Percentiles rank a stretch among this genome's conserved stretches.
Evolutionary conservation across 2,329 filamentous ascomycete genomes (phyloP).

Genomic region (Diplodia sapinea): DNA sequence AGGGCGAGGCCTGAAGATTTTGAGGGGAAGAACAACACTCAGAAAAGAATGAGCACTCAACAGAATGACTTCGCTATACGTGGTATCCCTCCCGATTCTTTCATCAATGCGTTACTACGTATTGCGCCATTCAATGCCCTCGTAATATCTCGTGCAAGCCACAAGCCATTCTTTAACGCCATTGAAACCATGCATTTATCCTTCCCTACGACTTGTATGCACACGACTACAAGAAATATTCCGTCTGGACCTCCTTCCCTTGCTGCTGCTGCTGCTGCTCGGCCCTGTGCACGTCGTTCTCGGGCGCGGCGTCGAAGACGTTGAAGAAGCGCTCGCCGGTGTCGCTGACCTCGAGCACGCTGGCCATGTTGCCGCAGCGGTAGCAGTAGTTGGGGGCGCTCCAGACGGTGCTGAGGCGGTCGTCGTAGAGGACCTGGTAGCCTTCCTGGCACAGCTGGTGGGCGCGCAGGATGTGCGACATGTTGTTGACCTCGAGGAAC

Average conservation of each 20-base stretch:
- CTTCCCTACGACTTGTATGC: neutral
- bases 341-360: constrained; percentile 94
- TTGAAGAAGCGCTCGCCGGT: constrained; percentile 95
- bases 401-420: constrained; percentile 94
- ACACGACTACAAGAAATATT: constrained; percentile 67
- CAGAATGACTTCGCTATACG: neutral
- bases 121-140: constrained; percentile 24
- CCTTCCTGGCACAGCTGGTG: constrained; percentile 98
- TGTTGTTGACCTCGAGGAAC: constrained; percentile 94
- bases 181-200: neutral
- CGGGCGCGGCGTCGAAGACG: constrained; percentile 94
- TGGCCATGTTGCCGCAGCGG: constrained; percentile 94
- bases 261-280: constrained; percentile 77
- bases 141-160: constrained; percentile 29
- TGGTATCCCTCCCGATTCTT: neutral
- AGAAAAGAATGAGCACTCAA: neutral
- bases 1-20: neutral
- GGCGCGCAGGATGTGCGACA: constrained; percentile 97
- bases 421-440: constrained; percentile 95
- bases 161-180: constrained; percentile 16
- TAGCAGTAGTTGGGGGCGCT: constrained; percentile 82
- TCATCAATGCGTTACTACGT: constrained; percentile 3
- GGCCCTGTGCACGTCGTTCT: constrained; percentile 85
- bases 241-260: constrained; percentile 73
- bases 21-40: neutral